Base-by-base conservation (phyloP, 139 green algal species). In the Limnomonas spitsbergensis region DNA sequence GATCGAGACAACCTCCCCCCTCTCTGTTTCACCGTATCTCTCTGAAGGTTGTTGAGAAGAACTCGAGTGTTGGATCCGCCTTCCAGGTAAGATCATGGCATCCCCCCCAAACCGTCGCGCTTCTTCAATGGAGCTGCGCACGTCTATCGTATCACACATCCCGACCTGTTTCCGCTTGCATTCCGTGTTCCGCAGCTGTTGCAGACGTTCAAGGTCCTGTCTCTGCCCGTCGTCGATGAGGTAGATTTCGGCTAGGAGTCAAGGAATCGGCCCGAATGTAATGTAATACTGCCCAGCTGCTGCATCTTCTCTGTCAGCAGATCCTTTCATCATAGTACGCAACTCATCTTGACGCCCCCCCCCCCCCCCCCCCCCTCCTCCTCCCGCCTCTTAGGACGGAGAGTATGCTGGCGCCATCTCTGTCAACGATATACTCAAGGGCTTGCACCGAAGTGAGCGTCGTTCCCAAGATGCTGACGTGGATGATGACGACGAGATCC, bases 201-300 rank as follows among this genome's bases (percentile, higher is more conserved):
- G 35, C 68, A 74, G 36, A 40, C 29, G 35, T 32, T 78, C 14
- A 68, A 80, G 26, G 69, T 88, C 2, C 73, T 88, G 54, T 71
- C 29, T 32, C 38, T 83, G 32, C 83, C 83, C 2, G 79, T 88
- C 1, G 38, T 88, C 26, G 74, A 80, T 37, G 79, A 80, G 61
- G 69, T 78, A 68, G 69, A 69, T 72, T 39, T n/a, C 26, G 34
- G 68, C 29, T 42, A 39, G 40, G 56, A 37, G 6, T 35, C 56
- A 27, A 9, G 56, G 9, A 69, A 69, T 37, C 20, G 56, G 6
- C 56, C n/a, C 6, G 6, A 27, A 35, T 32, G 7, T 9, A 37
- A 69, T 32, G 56, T 7, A 4, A 27, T 26, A 69, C 56, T 37
- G 56, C 56, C 56, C 6, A 69, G 26, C 56, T 37, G 26, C 56